Base-by-base conservation (phyloP, 1,284 basidiomycete species). In the Boletus smithii region DNA sequence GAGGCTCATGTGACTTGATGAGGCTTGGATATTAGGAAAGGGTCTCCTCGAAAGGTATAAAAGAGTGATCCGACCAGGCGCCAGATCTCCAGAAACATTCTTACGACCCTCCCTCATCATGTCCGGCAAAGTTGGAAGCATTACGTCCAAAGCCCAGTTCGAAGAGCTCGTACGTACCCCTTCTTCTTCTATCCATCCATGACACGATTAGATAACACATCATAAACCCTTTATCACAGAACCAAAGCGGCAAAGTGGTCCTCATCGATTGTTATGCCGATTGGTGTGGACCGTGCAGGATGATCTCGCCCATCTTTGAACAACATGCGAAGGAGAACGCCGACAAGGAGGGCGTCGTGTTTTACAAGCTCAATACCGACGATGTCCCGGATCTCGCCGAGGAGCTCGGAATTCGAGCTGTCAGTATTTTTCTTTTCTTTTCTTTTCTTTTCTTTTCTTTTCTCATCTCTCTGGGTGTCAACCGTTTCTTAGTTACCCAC, bases 341-440 rank as follows among this genome's bases (percentile, higher is more conserved):
- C 7, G 20, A 70, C 46, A 69, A 62, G 55, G 70, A 62, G 56
- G 53, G 62, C 42, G 61, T 83, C 61, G 73, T 70, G 46, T 88
- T 85, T 70, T 81, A 76, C 76, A 88, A 88, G 72, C 75, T 88
- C 56, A 76, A 86, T 59, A 73, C 83, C 36, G 84, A 86, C 59
- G 69, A 57, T 1, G 57, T 68, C 11, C 23, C 42, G 2, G 72
- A 71, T 0, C 56, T 77, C 45, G 53, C 65, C 10, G 53, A 75
- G 53, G 77, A 78, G 58, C 73, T 78, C 41, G 68, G 68, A 38
- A 76, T 89, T 63, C 71, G 69, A 56, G 76, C 83, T 22, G 76
- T 77, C 22, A 22, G 74, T 50, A 0, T 11, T 33, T 27, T 11
- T 14, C 7, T n/a, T 5, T 2, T 18, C 8, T 20, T 36, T n/a